Evolutionary conservation across 805 yeast genomes (phyloP), one percentile per base, ranked within the genome.

Genomic region (Lachancea cidri): DNA sequence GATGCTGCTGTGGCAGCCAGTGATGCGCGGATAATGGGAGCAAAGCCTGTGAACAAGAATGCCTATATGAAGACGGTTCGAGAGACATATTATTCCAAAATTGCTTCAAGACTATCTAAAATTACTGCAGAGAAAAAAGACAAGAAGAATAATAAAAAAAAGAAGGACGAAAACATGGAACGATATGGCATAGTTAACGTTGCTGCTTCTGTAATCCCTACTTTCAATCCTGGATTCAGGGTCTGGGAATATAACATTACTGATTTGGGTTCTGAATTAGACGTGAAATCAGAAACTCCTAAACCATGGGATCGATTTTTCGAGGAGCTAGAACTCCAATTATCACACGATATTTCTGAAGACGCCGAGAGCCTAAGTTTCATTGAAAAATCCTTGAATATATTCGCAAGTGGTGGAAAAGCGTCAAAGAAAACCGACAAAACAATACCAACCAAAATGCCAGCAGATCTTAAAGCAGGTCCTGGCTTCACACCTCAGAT

Each of bases 191-290:
- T 86, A 38, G 79, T 83, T 0, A 83, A 79, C 54, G 76, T 86
- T 13, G 72, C 80, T 2, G 79, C 88, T 1, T 81, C 89, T 41
- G 77, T 86, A 11, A 76, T 87, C 11, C 95, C 96, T 3, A 86
- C 94, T 0, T 87, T 81, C 64, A 85, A 84, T 49, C 88, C 96
- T 4, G 86, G 88, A 4, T 55, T 86, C 46, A 70, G 95, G 48
- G 79, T 86, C 2, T 86, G 94, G 93, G 95, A 86, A 58, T 86
- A 86, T 60, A 86, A 86, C 54, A 74, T 76, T 29, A 73, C 86
- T 0, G 81, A 71, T 1, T 55, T 83, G 35, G 65, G 58, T n/a
- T 41, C 45, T n/a, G 30, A 36, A 9, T 22, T 17, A 2, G 25
- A 31, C 5, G 16, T 19, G 15, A 36, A 47, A 33, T 15, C 43